Percentiles rank a stretch among this genome's conserved stretches.
These are phyloP conservation scores for Russula lepida DNA, from an alignment of 768 basidiomycete genomes.

Conservation along the genomic window DNA sequence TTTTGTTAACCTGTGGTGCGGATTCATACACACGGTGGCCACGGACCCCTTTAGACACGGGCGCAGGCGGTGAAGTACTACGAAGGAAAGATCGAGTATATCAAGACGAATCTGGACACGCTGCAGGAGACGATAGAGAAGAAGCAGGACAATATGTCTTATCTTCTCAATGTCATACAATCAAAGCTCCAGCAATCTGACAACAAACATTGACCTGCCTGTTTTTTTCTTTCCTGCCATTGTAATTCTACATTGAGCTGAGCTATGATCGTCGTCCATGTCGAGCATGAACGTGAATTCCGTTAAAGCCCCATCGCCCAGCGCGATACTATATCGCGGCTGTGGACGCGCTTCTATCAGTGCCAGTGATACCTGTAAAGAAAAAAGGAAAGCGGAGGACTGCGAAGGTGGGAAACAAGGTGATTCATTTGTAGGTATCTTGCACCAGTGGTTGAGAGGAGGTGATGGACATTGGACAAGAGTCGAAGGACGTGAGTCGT, in stretches of 20 bases:
- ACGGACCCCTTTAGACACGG: slow-evolving; percentile 54
- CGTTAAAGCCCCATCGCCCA: no score
- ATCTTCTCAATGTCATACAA: slow-evolving; percentile 67
- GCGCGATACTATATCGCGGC: no score
- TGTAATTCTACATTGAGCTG: not conserved
- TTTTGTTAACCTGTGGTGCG: not conserved
- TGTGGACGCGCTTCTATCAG: no score
- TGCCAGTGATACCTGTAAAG: no score
- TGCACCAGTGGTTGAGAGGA: no score
- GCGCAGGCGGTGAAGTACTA: slow-evolving; percentile 78
- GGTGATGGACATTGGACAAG: no score
- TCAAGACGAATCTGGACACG: slow-evolving; percentile 74
- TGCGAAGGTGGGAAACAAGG: no score
- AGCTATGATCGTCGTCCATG: not conserved
- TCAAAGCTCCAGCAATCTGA: slow-evolving; percentile 37
- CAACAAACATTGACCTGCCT: not conserved
- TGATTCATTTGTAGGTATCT: no score
- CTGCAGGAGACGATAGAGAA: slow-evolving; percentile 84
- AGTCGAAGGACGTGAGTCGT: no score
- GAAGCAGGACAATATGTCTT: slow-evolving; percentile 85
- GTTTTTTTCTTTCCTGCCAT: not conserved
- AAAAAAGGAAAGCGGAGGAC: no score
- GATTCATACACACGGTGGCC: not conserved
- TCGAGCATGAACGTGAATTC: not conserved
- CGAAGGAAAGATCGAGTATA: slow-evolving; percentile 68